These are phyloP conservation scores for Zea mays DNA, from an alignment of 176 grass and related monocot genomes.

Conservation along the genomic window Zm-B73-REFERENCE-NAM-5.0 NC_050096.1:296204001-296204500, in stretches of 20 bases:
- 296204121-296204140: conserved; percentile 10
- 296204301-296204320: conserved; percentile 15
- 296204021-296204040: too few species aligned
- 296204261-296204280: conserved; percentile 61
- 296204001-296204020: too few species aligned
- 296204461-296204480: too few species aligned
- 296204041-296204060: background rate
- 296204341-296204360: too few species aligned
- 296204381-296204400: too few species aligned
- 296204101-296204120: conserved; percentile 6
- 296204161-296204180: conserved; percentile 71
- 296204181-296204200: conserved; percentile 91
- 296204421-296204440: too few species aligned
- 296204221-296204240: conserved; percentile 88
- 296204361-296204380: too few species aligned
- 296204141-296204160: conserved; percentile 19
- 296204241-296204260: conserved; percentile 97
- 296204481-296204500: too few species aligned
- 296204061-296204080: conserved; percentile 6
- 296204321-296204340: background rate
- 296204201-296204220: conserved; percentile 84
- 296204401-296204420: too few species aligned
- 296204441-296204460: too few species aligned
- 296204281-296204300: conserved; percentile 26
- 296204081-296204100: conserved; percentile 6